A percentile compares a stretch with the other conserved stretches of the same genome.
Evolutionary conservation across 1,284 basidiomycete genomes (phyloP).

Genomic region (Boletus smithii): DNA sequence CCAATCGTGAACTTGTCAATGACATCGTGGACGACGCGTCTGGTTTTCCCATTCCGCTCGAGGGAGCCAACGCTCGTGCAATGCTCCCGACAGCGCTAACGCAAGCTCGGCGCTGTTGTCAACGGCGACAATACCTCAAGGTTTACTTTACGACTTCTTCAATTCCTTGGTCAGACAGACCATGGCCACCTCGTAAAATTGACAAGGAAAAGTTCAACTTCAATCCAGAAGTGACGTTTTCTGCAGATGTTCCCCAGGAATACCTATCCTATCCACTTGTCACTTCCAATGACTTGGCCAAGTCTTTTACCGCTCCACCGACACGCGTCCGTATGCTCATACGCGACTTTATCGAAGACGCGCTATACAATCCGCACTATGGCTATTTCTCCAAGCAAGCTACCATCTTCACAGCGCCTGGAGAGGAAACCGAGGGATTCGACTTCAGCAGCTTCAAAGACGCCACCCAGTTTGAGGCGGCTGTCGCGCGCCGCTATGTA

Average conservation of each 20-base stretch:
- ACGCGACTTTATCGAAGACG: slow-evolving; percentile 96
- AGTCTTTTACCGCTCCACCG: slow-evolving; percentile 59
- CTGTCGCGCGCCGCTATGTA: slow-evolving; percentile 74
- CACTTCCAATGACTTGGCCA: slow-evolving; percentile 66
- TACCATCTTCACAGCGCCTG: slow-evolving; percentile 76
- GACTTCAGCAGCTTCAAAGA: slow-evolving; percentile 71
- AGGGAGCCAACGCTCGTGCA: neutral
- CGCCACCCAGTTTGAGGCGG: slow-evolving; percentile 75
- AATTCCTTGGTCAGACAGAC: slow-evolving; percentile 13
- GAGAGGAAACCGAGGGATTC: slow-evolving; percentile 50
- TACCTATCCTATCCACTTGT: slow-evolving; percentile 61
- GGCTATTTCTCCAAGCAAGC: slow-evolving; percentile 96
- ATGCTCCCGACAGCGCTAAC: slow-evolving; percentile 25
- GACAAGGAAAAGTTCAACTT: slow-evolving; percentile 65
- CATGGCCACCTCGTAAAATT: slow-evolving; percentile 9
- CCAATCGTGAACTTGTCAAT: too few relatives aligned
- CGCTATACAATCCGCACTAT: slow-evolving; percentile 94
- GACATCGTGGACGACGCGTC: slow-evolving; percentile 2
- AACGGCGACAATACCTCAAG: slow-evolving; percentile 24
- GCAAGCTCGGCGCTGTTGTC: slow-evolving; percentile 18
- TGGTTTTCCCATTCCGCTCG: slow-evolving; percentile 6
- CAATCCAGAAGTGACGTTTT: slow-evolving; percentile 52
- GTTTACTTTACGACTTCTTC: slow-evolving; percentile 27
- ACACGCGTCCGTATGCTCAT: slow-evolving; percentile 89
- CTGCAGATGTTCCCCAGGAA: slow-evolving; percentile 46